Evolutionary conservation across 23 red algal genomes (phyloP), one percentile per base, ranked within the genome.

Genomic region (Pyropia haitanensis): DNA sequence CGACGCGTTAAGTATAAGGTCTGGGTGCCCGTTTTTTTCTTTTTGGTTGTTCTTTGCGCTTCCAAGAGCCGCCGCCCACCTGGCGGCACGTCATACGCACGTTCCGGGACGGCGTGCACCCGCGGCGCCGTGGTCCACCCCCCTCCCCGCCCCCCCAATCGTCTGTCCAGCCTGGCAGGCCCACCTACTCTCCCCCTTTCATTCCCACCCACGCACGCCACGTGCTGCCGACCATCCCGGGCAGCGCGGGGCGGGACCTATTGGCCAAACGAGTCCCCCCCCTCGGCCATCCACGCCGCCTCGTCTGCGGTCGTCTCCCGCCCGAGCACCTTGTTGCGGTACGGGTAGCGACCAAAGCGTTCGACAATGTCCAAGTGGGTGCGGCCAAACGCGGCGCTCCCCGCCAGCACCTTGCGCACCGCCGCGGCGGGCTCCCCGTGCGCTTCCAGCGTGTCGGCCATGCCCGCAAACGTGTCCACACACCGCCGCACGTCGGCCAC

Each of bases 291-390:
- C 46, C 61, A 88, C 22, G 50, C 30, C 22, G 53, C 33, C 32
- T 88, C 83, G 5, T 88, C 83, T 12, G 72, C 46, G 20, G 83
- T 80, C 15, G 83, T 73, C 22, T 54, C 61, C 29, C 83, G 75
- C 33, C 65, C 63, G 16, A 88, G 69, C 46, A 63, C 31, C 34
- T 81, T 33, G 68, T 88, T 88, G 5, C 83, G 75, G 32, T 88
- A 74, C 2, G 83, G 83, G 30, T 78, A 88, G n/a, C 83, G 53
- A 2, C 83, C 83, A 26, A 80, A 88, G 14, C 71, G 25, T 4
- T 65, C 46, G 56, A 95, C 68, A n/a, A 95, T 86, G 26, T 83
- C 70, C 30, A 79, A 71, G 64, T 95, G 89, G 16, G 60, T 21
- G 51, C 86, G 58, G 18, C 80, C 74, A 58, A 79, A 85, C 0